phyloP scores from a whole-genome alignment of 768 basidiomycete genomes.

The Exidia glandulosa region DNA sequence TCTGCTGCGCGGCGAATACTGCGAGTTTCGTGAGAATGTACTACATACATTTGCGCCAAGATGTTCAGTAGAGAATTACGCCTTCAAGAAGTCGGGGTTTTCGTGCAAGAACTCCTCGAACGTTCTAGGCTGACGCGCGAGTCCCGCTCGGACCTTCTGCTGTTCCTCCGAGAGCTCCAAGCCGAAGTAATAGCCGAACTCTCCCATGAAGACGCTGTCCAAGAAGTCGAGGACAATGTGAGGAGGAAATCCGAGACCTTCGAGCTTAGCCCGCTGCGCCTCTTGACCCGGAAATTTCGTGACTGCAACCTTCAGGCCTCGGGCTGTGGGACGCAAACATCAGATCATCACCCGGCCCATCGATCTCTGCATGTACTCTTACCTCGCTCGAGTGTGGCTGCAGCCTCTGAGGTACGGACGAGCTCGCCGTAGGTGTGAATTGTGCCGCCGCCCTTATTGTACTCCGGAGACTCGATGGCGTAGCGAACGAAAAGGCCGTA shows the following conservation, averaged over 20 bases:
- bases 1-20: no score
- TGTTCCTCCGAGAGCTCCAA: not conserved
- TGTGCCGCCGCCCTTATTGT: not conserved
- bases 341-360: not conserved
- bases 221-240: not conserved
- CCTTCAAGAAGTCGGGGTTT: not conserved
- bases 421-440: not conserved
- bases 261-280: not conserved
- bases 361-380: not conserved
- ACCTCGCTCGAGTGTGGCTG: not conserved
- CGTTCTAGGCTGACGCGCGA: not conserved
- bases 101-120: not conserved
- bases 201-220: not conserved
- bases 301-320: not conserved
- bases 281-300: not conserved
- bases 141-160: not conserved
- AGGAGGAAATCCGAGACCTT: not conserved
- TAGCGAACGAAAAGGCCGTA: slow-evolving; percentile 2
- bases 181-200: not conserved
- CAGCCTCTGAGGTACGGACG: not conserved
- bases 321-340: not conserved
- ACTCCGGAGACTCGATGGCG: not conserved
- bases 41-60: no score
- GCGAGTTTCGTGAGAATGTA: no score
- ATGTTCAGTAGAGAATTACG: not conserved